A percentile compares a stretch with the other conserved stretches of the same genome.
phyloP scores from a whole-genome alignment of 371 early-diverging fungal genomes.

The Cokeromyces recurvatus region DNA sequence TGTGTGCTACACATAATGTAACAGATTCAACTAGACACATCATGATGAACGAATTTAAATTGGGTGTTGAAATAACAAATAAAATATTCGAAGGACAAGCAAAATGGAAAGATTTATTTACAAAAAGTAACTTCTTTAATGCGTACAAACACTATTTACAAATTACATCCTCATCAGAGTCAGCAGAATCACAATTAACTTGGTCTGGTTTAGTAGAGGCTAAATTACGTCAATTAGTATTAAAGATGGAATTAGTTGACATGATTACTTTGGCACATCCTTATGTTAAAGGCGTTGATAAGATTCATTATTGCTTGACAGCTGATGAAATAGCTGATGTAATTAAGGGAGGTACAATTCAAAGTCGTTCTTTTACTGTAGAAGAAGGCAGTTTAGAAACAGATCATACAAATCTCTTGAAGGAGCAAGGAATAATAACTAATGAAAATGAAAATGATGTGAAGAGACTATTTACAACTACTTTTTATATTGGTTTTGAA shows the following conservation, averaged over 20 bases:
- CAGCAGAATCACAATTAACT: constrained; percentile 69
- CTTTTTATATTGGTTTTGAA: constrained; percentile 86
- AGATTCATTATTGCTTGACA: constrained; percentile 53
- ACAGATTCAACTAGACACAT: constrained; percentile 85
- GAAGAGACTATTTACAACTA: constrained; percentile 60
- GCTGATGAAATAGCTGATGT: constrained; percentile 64
- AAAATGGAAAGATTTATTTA: constrained; percentile 71
- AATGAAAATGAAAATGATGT: constrained; percentile 31
- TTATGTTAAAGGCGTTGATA: constrained; percentile 84
- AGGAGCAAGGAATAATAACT: constrained; percentile 24
- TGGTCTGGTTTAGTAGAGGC: constrained; percentile 95
- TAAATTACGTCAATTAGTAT: constrained; percentile 85
- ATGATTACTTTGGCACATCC: constrained; percentile 84
- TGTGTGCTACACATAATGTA: constrained; percentile 99
- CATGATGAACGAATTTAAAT: constrained; percentile 84
- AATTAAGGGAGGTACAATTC: constrained; percentile 54
- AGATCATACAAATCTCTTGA: constrained; percentile 26
- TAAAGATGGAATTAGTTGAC: constrained; percentile 83
- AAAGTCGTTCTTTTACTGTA: constrained; percentile 28
- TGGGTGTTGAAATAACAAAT: constrained; percentile 65
- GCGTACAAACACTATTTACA: constrained; percentile 91
- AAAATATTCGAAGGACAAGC: constrained; percentile 64
- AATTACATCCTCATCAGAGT: constrained; percentile 76
- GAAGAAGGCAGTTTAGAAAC: constrained; percentile 40
- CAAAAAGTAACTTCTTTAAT: constrained; percentile 86